Evolutionary conservation across 805 yeast genomes (phyloP), one percentile per base, ranked within the genome.

Genomic region (Metahyphopichia silvanorum): DNA sequence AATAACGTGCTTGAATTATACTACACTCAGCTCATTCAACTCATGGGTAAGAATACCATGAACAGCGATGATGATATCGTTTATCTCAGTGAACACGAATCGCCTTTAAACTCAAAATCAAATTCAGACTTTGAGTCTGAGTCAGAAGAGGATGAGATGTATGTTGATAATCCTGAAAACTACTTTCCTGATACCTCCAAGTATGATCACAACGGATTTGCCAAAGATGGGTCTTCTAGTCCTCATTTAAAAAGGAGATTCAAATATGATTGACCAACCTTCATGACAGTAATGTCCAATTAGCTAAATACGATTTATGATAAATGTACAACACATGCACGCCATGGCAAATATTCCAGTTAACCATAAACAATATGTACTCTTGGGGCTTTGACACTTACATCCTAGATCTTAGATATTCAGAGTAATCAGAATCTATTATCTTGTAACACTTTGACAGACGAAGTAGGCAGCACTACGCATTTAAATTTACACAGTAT

Each of bases 21-120:
- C 40, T 66, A 66, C 37, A 34, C 44, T 21, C 71, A 66, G 36
- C 51, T 66, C 37, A 57, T 66, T 26, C 60, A 54, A 24, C 47
- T 66, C 21, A 66, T 65, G 70, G 73, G 71, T 2, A 54, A 53
- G 35, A 60, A 55, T n/a, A n/a, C n/a, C n/a, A 35, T 38, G 21
- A 32, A 30, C 10, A 41, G 39, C 11, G 43, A 42, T 27, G 44
- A 42, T 18, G 33, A 30, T 17, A 25, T 32, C 5, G 31, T 37
- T 12, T 48, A 44, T 32, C 21, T 39, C 23, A 21, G 23, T 4
- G n/a, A 12, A 21, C 5, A 12, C 23, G 14, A 12, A 15, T 23
- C n/a, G 14, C 25, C n/a, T 20, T 20, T 20, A 20, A 20, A 20
- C 10, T 20, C 21, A 20, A 20, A 20, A 8, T 20, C 21, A 20